phyloP scores from a whole-genome alignment of 2,329 filamentous ascomycete genomes.

The Epichloe aotearoae region DNA sequence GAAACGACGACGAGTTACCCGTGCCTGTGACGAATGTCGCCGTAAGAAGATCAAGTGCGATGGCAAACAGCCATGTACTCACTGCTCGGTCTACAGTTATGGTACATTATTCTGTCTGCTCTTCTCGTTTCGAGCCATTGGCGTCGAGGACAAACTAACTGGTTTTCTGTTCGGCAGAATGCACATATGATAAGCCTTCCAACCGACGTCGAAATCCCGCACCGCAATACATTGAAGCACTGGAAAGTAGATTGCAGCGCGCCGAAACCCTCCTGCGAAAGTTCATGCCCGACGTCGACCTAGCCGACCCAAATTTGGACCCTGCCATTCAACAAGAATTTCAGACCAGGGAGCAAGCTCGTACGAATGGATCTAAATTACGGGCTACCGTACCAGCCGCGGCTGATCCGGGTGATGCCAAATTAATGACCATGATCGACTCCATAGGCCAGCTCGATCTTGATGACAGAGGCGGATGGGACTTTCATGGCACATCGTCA shows the following conservation, averaged over 20 bases:
- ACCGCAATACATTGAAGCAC: constrained; percentile 82
- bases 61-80: constrained; percentile 79
- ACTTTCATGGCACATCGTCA: constrained; percentile 90
- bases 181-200: constrained; percentile 89
- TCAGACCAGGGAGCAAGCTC: constrained; percentile 39
- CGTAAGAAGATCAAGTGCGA: constrained; percentile 83
- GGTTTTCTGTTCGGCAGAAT: constrained; percentile 44
- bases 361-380: constrained; percentile 30
- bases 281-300: constrained; percentile 70
- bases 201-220: constrained; percentile 83
- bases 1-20: constrained; percentile 64
- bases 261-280: constrained; percentile 68
- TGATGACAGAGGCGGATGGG: constrained; percentile 82
- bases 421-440: constrained; percentile 89
- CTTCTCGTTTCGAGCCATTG: neutral
- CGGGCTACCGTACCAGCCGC: constrained; percentile 20
- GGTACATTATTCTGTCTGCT: constrained; percentile 41
- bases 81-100: constrained; percentile 97
- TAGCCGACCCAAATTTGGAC: constrained; percentile 76
- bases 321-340: constrained; percentile 59
- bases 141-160: neutral
- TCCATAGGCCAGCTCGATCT: constrained; percentile 83
- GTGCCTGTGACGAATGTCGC: constrained; percentile 71
- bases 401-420: constrained; percentile 46
- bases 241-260: constrained; percentile 71